Evolutionary conservation across 1,284 basidiomycete genomes (phyloP).

Genomic region (Cryptococcus jaspeensis): DNA sequence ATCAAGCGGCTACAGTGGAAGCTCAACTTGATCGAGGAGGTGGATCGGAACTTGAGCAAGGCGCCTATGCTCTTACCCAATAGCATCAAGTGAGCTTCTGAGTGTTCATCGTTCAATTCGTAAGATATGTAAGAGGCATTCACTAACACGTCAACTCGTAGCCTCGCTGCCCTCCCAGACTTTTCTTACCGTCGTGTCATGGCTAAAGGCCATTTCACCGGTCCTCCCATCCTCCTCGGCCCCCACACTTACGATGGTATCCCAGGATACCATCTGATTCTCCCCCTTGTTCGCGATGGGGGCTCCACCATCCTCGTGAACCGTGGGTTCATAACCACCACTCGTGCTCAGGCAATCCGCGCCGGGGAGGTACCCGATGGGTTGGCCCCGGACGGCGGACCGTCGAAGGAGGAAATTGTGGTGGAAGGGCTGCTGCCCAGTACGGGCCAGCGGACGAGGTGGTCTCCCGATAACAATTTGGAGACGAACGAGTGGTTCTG

Average conservation of each 20-base stretch:
- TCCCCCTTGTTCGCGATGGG: constrained; percentile 67
- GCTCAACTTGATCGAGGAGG: constrained; percentile 85
- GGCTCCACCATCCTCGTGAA: constrained; percentile 69
- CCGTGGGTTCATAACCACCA: constrained; percentile 75
- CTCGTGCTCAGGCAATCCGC: constrained; percentile 43
- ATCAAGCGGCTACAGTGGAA: constrained; percentile 90
- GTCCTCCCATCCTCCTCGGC: constrained; percentile 74
- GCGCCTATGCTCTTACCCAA: constrained; percentile 76
- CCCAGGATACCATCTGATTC: constrained; percentile 77
- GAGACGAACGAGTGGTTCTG: constrained; percentile 86
- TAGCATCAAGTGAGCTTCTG: constrained; percentile 74
- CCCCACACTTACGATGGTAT: constrained; percentile 85
- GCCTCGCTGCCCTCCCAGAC: constrained; percentile 66
- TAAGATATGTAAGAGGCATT: neutral
- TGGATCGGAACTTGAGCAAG: constrained; percentile 84
- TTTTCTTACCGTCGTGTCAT: constrained; percentile 82
- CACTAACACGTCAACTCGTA: constrained; percentile 14
- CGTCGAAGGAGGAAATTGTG: constrained; percentile 35
- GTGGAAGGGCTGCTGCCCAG: constrained; percentile 63
- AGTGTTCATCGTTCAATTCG: neutral
- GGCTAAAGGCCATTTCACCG: constrained; percentile 74
- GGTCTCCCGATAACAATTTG: constrained; percentile 86
- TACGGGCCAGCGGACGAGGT: constrained; percentile 57
- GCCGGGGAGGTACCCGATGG: constrained; percentile 52
- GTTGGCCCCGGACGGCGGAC: constrained; percentile 21